Evolutionary conservation across 208 protist species (phyloP).

Genomic region (Leishmania aethiopica): DNA sequence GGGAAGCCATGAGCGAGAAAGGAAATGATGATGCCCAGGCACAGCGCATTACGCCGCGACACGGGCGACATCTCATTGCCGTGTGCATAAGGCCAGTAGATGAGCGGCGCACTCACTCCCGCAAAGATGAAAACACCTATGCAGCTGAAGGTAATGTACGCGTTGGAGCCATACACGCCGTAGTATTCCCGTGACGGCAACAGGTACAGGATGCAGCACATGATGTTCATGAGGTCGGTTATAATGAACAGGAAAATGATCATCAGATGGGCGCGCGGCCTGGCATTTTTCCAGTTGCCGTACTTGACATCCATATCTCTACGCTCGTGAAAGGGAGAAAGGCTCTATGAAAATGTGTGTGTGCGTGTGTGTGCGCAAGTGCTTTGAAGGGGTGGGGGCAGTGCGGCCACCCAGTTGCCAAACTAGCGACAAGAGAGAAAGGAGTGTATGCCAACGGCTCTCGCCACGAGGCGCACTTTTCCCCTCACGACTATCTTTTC

Average conservation of each 20-base stretch:
- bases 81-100: slow-evolving; percentile 78
- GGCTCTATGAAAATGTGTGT: slow-evolving; percentile 3
- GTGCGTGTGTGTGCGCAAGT: slow-evolving; percentile 12
- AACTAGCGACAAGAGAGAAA: neutral
- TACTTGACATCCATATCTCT: slow-evolving; percentile 16
- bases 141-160: slow-evolving; percentile 66
- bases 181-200: slow-evolving; percentile 8
- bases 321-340: neutral
- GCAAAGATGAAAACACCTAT: slow-evolving; percentile 57
- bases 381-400: neutral
- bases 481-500: neutral
- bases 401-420: neutral
- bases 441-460: neutral
- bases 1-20: slow-evolving; percentile 79
- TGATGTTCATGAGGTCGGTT: slow-evolving; percentile 60
- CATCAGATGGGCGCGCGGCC: slow-evolving; percentile 52
- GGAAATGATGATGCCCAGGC: slow-evolving; percentile 49
- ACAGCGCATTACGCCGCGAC: slow-evolving; percentile 53
- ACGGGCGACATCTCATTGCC: slow-evolving; percentile 72
- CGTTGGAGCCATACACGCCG: slow-evolving; percentile 31
- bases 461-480: neutral
- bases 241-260: slow-evolving; percentile 61
- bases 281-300: slow-evolving; percentile 28
- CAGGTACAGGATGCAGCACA: slow-evolving; percentile 67
- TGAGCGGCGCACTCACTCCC: slow-evolving; percentile 46